These are phyloP conservation scores for Lactarius hengduanensis DNA, from an alignment of 768 basidiomycete species.

Conservation along the genomic window DNA sequence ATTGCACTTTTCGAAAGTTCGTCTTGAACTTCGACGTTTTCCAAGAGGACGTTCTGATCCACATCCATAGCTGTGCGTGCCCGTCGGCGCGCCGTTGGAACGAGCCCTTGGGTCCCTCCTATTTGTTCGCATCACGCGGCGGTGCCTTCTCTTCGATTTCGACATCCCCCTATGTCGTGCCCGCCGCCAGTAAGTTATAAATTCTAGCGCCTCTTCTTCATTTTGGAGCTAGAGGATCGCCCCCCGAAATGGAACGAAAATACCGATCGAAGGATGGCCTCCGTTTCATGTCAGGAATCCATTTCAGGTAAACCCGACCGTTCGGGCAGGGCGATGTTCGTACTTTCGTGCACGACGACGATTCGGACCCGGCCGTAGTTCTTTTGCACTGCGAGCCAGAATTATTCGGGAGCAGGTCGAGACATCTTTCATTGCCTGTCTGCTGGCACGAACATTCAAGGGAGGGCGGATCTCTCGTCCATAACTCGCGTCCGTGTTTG, in stretches of 20 bases:
- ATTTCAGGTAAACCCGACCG: neutral
- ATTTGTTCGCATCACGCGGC: neutral
- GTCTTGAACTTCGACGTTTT: neutral
- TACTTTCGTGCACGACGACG: neutral
- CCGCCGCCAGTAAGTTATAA: neutral
- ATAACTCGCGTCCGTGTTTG: neutral
- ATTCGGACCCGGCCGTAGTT: neutral
- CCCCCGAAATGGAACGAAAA: neutral
- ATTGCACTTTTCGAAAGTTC: neutral
- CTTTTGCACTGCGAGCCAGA: too few relatives aligned
- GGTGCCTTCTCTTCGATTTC: neutral
- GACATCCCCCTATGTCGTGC: neutral
- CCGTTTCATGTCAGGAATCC: neutral
- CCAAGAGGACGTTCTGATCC: conserved; percentile 1
- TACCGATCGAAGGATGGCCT: neutral
- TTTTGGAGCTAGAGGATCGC: neutral
- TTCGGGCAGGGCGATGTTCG: neutral
- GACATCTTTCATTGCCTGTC: neutral
- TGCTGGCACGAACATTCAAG: neutral
- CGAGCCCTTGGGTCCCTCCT: neutral
- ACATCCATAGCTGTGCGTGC: neutral
- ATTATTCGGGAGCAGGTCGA: neutral
- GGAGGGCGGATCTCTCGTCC: neutral
- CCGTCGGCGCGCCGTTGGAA: neutral
- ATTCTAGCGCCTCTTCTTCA: neutral